Evolutionary conservation across 192 early-diverging fungal species (phyloP).

Genomic region (Dispira simplex): DNA sequence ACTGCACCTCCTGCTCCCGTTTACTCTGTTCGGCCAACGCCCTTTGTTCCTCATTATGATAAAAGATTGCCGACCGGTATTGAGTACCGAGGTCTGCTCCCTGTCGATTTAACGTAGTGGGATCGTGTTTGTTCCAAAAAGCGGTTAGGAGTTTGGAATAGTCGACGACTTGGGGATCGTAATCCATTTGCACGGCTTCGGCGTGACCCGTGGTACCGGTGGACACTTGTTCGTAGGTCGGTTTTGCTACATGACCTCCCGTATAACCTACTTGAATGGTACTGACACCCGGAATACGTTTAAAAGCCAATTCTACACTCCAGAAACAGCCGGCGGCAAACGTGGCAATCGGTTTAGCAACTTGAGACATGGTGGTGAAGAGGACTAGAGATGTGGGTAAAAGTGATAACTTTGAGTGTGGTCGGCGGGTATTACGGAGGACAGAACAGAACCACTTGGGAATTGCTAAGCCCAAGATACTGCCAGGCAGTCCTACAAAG

Average conservation of each 20-base stretch:
- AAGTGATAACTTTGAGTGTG: too few species aligned
- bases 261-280: constrained; percentile 51
- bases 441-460: too few species aligned
- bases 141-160: constrained; percentile 64
- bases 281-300: constrained; percentile 26
- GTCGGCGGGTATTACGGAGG: too few species aligned
- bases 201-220: not conserved
- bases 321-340: constrained; percentile 95
- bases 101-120: constrained; percentile 73
- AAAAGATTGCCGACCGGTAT: constrained; percentile 79
- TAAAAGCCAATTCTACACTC: constrained; percentile 36
- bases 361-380: not conserved
- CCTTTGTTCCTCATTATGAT: constrained; percentile 60
- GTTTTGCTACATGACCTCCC: constrained; percentile 24
- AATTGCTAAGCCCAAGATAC: too few species aligned
- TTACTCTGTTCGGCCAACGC: constrained; percentile 57
- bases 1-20: constrained; percentile 39
- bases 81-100: constrained; percentile 76
- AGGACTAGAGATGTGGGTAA: too few species aligned
- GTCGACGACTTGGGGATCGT: constrained; percentile 47
- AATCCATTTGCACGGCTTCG: constrained; percentile 53
- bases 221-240: constrained; percentile 29
- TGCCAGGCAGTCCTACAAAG: too few species aligned
- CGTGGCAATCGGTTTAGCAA: constrained; percentile 30
- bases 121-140: constrained; percentile 78